Conservation (phyloP, 2,329 filamentous ascomycete genomes). For the Ophiognomonia clavigignenti-juglandacearum region DNA sequence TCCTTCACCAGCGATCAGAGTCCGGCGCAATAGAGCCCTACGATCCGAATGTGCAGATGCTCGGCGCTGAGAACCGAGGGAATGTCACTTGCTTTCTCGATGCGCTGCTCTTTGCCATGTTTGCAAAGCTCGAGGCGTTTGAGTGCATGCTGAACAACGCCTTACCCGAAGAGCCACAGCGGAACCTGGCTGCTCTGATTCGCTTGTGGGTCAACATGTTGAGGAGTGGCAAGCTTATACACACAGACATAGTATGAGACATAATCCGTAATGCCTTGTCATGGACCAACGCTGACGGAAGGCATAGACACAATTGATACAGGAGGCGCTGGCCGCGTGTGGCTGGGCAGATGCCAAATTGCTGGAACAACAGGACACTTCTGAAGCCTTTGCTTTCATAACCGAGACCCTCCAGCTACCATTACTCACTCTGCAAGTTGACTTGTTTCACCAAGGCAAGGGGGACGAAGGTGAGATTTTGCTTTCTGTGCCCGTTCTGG, state of each 20-base stretch:
- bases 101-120: slow-evolving; percentile 91
- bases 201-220: slow-evolving; percentile 93
- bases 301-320: slow-evolving; percentile 69
- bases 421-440: slow-evolving; percentile 84
- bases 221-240: slow-evolving; percentile 78
- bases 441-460: slow-evolving; percentile 83
- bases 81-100: slow-evolving; percentile 94
- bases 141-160: slow-evolving; percentile 85
- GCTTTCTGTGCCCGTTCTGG: neutral
- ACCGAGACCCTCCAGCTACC: slow-evolving; percentile 85
- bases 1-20: slow-evolving; percentile 75
- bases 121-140: slow-evolving; percentile 82
- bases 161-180: slow-evolving; percentile 66
- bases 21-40: slow-evolving; percentile 74
- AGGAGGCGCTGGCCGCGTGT: slow-evolving; percentile 76
- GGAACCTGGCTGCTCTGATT: slow-evolving; percentile 70
- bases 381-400: slow-evolving; percentile 92
- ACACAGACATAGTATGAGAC: slow-evolving; percentile 68
- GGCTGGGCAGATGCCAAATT: slow-evolving; percentile 80
- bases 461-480: slow-evolving; percentile 43
- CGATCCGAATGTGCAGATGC: slow-evolving; percentile 64
- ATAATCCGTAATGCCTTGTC: neutral
- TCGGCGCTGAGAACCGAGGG: slow-evolving; percentile 81
- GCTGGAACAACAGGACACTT: slow-evolving; percentile 87
- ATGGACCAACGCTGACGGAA: slow-evolving; percentile 22